These are phyloP conservation scores for Crepidotus variabilis DNA, from an alignment of 768 basidiomycete genomes.

Conservation along the genomic window DNA sequence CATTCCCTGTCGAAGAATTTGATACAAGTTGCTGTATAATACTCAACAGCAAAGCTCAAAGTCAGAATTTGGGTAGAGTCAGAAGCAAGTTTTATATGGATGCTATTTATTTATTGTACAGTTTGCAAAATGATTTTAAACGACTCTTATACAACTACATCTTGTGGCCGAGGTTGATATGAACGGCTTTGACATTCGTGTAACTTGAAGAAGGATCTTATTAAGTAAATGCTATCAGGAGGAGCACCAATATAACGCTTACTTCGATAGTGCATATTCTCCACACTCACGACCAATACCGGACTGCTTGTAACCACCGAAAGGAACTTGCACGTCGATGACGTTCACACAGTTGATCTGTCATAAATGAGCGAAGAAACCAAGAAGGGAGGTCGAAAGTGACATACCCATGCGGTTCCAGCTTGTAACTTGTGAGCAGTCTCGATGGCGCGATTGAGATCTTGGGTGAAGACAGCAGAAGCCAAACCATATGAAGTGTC, in stretches of 20 bases:
- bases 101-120: no score
- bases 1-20: no score
- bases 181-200: slow-evolving; percentile 67
- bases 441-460: slow-evolving; percentile 70
- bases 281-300: slow-evolving; percentile 82
- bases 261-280: slow-evolving; percentile 69
- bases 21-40: no score
- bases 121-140: no score
- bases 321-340: slow-evolving; percentile 59
- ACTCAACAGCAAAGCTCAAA: no score
- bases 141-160: slow-evolving; percentile 18
- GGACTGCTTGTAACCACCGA: slow-evolving; percentile 84
- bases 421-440: slow-evolving; percentile 75
- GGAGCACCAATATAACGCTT: slow-evolving; percentile 16
- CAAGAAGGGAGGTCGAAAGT: background rate
- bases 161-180: slow-evolving; percentile 49
- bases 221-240: background rate
- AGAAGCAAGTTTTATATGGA: no score
- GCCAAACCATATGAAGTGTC: slow-evolving; percentile 85
- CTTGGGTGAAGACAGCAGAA: slow-evolving; percentile 78
- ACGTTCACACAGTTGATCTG: slow-evolving; percentile 48
- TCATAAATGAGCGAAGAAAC: background rate
- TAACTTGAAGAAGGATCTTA: slow-evolving; percentile 34
- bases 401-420: slow-evolving; percentile 70
- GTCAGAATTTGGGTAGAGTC: no score